Evolutionary conservation across 1,284 basidiomycete genomes (phyloP), one percentile per base, ranked within the genome.

Genomic region (Austroboletus novae-zelandiae): DNA sequence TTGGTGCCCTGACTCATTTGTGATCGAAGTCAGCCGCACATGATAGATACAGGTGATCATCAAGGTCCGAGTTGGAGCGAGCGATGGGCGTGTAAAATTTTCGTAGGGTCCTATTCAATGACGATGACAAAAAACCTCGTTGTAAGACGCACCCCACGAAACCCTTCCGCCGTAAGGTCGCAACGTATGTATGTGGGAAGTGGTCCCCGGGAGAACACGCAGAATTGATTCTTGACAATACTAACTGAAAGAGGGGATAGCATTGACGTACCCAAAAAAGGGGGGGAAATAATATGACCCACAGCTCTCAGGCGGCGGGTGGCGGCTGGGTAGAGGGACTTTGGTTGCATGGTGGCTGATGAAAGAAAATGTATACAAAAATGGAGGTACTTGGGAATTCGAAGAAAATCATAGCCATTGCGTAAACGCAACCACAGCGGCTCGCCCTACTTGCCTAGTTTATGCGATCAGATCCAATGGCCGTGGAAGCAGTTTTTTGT

Each of bases 401-500:
- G 47, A 53, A 47, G 34, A 18, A 17, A 40, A 34, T 41, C 35
- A 23, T 25, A 46, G 29, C 25, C 5, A 23, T 36, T 30, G 42
- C 40, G 35, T 50, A 43, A 56, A 40, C 29, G 25, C 29, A n/a
- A 7, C 25, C 40, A 11, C 20, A n/a, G 17, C 41, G 45, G 30
- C 29, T 32, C 14, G 43, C 51, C 48, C 58, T 51, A 58, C 58
- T n/a, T 49, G 42, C 59, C 49, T 45, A 42, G 36, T 53, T 48
- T 40, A 49, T 52, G 45, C 42, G 46, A 23, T 32, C 13, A 39
- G 6, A 6, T 27, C 1, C 31, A 7, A 47, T 41, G 17, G 34
- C 11, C 35, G 2, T 20, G 42, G 40, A 47, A 27, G 37, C 14
- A 13, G 15, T 7, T 35, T 27, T 27, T 27, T n/a, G n/a, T 39